These are phyloP conservation scores for Candida ponderosae DNA, from an alignment of 805 yeast genomes.

Conservation along the genomic window DNA sequence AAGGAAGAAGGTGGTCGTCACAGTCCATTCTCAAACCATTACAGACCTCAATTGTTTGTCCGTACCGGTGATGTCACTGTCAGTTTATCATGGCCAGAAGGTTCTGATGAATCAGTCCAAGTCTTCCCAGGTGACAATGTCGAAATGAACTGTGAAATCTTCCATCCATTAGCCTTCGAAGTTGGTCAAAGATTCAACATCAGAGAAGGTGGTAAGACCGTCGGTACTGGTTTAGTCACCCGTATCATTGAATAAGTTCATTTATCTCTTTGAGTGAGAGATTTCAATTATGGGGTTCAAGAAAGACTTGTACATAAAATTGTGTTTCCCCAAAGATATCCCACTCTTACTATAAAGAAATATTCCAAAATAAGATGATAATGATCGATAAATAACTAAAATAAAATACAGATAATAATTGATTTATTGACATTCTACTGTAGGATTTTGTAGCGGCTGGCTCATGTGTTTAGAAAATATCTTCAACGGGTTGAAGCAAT, in stretches of 20 bases:
- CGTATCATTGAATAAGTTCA: constrained; percentile 57
- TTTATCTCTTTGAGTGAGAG: background rate
- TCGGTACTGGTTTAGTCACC: constrained; percentile 97
- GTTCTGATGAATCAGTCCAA: constrained; percentile 79
- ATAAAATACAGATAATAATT: too few species aligned
- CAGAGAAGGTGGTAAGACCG: constrained; percentile 99
- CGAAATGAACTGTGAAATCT: constrained; percentile 88
- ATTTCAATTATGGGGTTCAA: too few species aligned
- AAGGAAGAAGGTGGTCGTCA: constrained; percentile 99
- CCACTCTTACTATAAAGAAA: too few species aligned
- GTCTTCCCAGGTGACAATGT: constrained; percentile 98
- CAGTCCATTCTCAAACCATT: constrained; percentile 93
- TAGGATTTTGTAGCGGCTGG: too few species aligned
- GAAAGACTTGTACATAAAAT: too few species aligned
- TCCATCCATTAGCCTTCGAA: constrained; percentile 90
- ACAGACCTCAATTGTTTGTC: constrained; percentile 96
- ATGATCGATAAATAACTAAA: too few species aligned
- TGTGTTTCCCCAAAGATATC: too few species aligned
- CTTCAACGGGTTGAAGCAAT: too few species aligned
- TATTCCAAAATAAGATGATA: too few species aligned
- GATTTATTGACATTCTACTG: too few species aligned
- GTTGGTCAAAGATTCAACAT: constrained; percentile 97
- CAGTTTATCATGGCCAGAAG: constrained; percentile 80
- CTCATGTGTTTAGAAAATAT: too few species aligned
- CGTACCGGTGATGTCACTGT: constrained; percentile 96